Evolutionary conservation across 345 rosid species (phyloP).

Genomic region (Eutrema yunnanense): DNA sequence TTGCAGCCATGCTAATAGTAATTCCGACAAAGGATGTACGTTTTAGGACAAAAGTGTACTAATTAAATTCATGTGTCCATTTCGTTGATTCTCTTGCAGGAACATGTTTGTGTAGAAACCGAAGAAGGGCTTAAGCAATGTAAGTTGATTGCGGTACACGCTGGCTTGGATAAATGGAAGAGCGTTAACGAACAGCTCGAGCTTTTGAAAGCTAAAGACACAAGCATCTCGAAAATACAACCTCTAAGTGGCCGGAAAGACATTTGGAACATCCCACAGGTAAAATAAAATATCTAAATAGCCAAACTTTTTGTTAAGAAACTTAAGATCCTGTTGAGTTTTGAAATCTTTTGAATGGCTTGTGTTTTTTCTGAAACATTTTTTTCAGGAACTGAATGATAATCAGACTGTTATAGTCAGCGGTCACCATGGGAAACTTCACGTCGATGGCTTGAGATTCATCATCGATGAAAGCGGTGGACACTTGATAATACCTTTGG

Average conservation of each 20-base stretch:
- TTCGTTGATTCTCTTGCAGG: conserved; percentile 33
- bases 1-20: neutral
- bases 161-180: conserved; percentile 61
- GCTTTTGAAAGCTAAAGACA: conserved; percentile 53
- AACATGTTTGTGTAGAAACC: conserved; percentile 54
- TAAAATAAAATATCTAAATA: conserved; percentile 3
- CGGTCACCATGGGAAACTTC: conserved; percentile 80
- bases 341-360: neutral
- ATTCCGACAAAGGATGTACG: neutral
- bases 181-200: conserved; percentile 49
- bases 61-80: neutral
- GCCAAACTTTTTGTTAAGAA: neutral
- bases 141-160: conserved; percentile 73
- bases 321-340: neutral
- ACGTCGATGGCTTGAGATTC: conserved; percentile 65
- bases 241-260: conserved; percentile 59
- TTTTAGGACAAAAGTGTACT: neutral
- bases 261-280: conserved; percentile 80
- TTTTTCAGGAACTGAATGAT: conserved; percentile 20
- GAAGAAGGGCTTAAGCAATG: conserved; percentile 46
- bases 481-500: conserved; percentile 46
- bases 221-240: conserved; percentile 50
- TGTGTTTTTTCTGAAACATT: neutral
- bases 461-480: conserved; percentile 86
- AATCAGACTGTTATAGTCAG: conserved; percentile 61